Evolutionary conservation across 768 basidiomycete species (phyloP), one percentile per base, ranked within the genome.

Genomic region (Epithele typhae): DNA sequence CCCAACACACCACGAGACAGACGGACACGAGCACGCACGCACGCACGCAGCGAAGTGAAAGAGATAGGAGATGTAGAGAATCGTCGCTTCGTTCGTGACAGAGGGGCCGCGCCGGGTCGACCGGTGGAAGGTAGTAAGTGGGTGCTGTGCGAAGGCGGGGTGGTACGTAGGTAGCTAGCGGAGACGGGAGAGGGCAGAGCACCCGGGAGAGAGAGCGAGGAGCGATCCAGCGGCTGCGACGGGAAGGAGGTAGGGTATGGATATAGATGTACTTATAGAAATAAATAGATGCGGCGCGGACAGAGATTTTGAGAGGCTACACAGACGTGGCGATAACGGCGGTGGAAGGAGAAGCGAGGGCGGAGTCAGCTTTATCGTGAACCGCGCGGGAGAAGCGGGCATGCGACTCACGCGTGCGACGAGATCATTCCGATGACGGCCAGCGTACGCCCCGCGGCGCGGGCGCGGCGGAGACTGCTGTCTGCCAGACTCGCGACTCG

Each of bases 281-380:
- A 52, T 47, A 49, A 54, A 56, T 48, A 53, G 45, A 32, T 50
- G 56, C 46, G 54, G 43, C 39, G 40, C 40, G 40, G 37, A 37
- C 40, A 49, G 21, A 14, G 12, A 25, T 45, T 43, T 49, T 52
- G 45, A 34, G 48, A 38, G 35, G 34, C 38, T 43, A 38, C 22
- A 36, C 8, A 19, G 7, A 14, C 12, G 15, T 8, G 15, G 17
- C 18, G 18, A 9, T 8, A 14, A 17, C 35, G 9, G 35, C 35
- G 6, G 18, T 8, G 15, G n/a, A 9, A 14, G 17, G 9, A 7
- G 8, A 8, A 7, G 17, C 15, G 15, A 36, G 35, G 15, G 9
- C 15, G 9, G 15, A 9, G 30, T 32, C 30, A 32, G 30, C 35
- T 6, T 30, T 30, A 30, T 14, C 7, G 27, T 30, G 27, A 30